A percentile compares a stretch with the other conserved stretches of the same genome.
phyloP scores from a whole-genome alignment of 306 rosid species.

The Comarum palustre region DNA sequence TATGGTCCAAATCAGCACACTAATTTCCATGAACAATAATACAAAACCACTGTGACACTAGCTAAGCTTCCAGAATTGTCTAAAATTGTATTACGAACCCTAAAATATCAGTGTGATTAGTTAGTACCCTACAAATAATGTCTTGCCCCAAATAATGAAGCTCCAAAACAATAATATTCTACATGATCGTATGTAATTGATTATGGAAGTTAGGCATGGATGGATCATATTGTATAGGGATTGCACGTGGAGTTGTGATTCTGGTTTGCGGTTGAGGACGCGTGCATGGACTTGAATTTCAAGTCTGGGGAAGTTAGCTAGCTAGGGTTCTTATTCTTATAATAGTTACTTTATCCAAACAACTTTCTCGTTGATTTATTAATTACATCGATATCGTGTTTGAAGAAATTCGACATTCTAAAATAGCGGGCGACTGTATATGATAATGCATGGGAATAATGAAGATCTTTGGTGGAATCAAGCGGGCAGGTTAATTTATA shows the following conservation, averaged over 20 bases:
- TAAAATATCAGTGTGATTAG: background rate
- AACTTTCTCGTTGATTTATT: background rate
- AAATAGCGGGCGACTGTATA: background rate
- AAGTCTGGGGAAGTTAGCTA: background rate
- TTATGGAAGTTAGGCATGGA: background rate
- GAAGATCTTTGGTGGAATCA: too few relatives aligned
- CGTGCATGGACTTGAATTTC: background rate
- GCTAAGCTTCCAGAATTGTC: background rate
- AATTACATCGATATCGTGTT: background rate
- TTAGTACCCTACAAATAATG: background rate
- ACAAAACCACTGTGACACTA: background rate
- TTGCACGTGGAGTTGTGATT: background rate
- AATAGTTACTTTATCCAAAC: background rate
- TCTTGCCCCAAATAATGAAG: constrained; percentile 9
- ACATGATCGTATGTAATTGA: background rate
- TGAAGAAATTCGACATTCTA: background rate
- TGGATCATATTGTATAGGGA: background rate
- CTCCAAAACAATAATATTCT: background rate
- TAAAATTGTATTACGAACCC: background rate
- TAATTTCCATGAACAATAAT: background rate
- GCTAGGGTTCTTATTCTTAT: background rate
- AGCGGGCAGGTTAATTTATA: too few relatives aligned
- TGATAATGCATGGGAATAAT: too few relatives aligned
- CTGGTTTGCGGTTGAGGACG: background rate
- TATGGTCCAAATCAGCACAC: background rate